Evolutionary conservation across 371 early-diverging fungal genomes (phyloP).

Genomic region (Rhizomucor miehei): DNA sequence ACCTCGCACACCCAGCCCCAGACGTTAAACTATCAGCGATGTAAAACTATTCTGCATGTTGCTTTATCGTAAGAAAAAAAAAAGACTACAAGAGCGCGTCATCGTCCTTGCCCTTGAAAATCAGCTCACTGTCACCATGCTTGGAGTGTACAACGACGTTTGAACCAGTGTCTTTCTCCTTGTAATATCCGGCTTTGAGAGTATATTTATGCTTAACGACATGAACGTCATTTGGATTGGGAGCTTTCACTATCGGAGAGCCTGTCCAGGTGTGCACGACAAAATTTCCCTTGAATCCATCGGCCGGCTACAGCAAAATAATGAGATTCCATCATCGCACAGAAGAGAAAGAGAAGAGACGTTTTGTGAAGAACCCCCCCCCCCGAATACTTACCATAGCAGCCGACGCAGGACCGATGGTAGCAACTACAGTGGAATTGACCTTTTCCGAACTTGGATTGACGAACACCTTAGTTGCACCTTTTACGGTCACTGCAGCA

Average conservation of each 20-base stretch:
- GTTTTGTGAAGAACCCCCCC: background rate
- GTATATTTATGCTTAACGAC: conserved; percentile 12
- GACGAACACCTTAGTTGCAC: conserved; percentile 11
- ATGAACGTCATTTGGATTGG: conserved; percentile 23
- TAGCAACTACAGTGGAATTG: conserved; percentile 10
- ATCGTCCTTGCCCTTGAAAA: conserved; percentile 1
- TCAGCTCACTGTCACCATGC: conserved; percentile 16
- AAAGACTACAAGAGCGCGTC: background rate
- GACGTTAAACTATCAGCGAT: background rate
- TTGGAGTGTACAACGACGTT: conserved; percentile 13
- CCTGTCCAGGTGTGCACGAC: conserved; percentile 12
- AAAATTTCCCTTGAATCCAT: conserved; percentile 17
- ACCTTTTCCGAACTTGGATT: conserved; percentile 3
- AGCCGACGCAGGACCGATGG: conserved; percentile 10
- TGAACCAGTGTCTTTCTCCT: conserved; percentile 13
- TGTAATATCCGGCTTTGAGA: conserved; percentile 22
- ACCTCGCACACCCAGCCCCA: background rate
- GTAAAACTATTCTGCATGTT: background rate
- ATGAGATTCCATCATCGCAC: background rate
- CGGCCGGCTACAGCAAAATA: conserved; percentile 8
- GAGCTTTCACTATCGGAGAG: conserved; percentile 12
- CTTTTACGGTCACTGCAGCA: conserved; percentile 10
- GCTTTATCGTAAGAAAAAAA: background rate
- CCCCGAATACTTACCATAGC: conserved; percentile 8
- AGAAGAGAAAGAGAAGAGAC: background rate